phyloP scores from a whole-genome alignment of 257 asterid genomes.

The Verbascum thapsus region DNA sequence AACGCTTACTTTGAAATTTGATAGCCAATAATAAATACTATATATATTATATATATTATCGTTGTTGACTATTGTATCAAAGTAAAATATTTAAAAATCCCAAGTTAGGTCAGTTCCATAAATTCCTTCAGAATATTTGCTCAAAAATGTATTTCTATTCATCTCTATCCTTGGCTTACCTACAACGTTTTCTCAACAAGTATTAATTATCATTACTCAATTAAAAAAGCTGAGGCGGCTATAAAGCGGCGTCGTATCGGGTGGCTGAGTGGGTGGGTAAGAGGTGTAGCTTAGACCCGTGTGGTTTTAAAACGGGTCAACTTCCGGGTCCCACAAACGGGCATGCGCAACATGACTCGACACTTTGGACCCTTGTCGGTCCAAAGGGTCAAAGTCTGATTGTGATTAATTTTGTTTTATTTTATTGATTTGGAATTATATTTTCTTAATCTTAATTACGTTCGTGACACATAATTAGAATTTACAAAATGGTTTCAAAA shows the following conservation, averaged over 20 bases:
- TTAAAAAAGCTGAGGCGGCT: no score
- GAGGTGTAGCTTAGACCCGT: constrained; percentile 29
- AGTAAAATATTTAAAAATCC: constrained; percentile 34
- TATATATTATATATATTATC: no score
- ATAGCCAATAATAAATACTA: not conserved
- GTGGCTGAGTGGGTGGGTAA: constrained; percentile 27
- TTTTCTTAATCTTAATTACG: not conserved
- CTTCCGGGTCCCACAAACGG: constrained; percentile 33
- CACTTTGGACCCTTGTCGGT: constrained; percentile 17
- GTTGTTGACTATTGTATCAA: constrained; percentile 44
- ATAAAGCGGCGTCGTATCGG: no score
- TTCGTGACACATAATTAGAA: no score
- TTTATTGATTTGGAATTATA: not conserved
- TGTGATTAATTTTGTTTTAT: not conserved
- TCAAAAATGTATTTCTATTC: not conserved
- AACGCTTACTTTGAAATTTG: constrained; percentile 27
- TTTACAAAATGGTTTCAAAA: no score
- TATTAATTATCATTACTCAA: no score
- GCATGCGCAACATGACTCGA: constrained; percentile 39
- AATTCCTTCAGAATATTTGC: constrained; percentile 13
- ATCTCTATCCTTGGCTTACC: not conserved
- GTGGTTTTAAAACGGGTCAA: constrained; percentile 28
- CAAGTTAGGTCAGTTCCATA: constrained; percentile 44
- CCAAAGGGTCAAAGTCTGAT: constrained; percentile 28
- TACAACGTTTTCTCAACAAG: no score